Percentiles rank a stretch among this genome's conserved stretches.
Conservation (phyloP, 495 filamentous ascomycete species). For the Extremus antarcticus region DNA sequence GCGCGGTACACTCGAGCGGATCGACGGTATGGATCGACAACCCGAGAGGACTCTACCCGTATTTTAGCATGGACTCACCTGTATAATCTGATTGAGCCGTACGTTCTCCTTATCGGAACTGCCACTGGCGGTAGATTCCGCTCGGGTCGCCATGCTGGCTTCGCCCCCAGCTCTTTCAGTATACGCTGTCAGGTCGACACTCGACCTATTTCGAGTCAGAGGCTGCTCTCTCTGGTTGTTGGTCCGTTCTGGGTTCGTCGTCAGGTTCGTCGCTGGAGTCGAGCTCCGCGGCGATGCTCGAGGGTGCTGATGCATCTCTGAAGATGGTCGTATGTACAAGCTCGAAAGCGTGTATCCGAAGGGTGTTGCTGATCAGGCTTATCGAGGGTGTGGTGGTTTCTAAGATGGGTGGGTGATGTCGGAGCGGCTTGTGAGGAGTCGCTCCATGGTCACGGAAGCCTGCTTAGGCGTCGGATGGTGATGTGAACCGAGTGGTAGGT, state of each 20-base stretch:
- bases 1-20: no score
- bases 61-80: slow-evolving; percentile 54
- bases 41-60: no score
- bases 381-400: background rate
- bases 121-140: slow-evolving; percentile 1
- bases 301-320: slow-evolving; percentile 72
- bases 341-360: background rate
- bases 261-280: slow-evolving; percentile 54
- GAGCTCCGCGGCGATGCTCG: slow-evolving; percentile 54
- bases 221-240: slow-evolving; percentile 58
- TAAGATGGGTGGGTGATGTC: background rate
- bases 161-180: slow-evolving; percentile 17
- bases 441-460: slow-evolving; percentile 3
- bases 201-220: slow-evolving; percentile 13
- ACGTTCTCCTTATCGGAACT: slow-evolving; percentile 16
- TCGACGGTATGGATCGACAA: no score
- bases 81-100: slow-evolving; percentile 82
- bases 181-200: slow-evolving; percentile 17
- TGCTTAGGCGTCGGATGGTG: background rate
- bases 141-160: background rate
- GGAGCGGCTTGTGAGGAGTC: background rate
- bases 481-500: background rate
- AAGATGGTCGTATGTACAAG: background rate
- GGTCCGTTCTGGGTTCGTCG: slow-evolving; percentile 56
- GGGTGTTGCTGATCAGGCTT: background rate